A percentile compares a stretch with the other conserved stretches of the same genome.
phyloP scores from a whole-genome alignment of 306 rosid species.

The Trifolium pratense region DNA sequence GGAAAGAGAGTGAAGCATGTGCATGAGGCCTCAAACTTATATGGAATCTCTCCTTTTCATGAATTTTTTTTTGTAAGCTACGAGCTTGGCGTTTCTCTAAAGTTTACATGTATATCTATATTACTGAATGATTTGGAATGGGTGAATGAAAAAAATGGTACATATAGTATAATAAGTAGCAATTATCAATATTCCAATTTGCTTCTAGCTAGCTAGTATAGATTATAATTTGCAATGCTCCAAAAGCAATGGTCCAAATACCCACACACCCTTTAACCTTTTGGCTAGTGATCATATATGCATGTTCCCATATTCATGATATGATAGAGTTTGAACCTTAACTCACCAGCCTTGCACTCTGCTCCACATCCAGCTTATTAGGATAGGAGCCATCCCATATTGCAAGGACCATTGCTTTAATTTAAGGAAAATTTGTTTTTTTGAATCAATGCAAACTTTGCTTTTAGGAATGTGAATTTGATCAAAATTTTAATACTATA shows the following conservation, averaged over 20 bases:
- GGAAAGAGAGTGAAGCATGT: constrained; percentile 69
- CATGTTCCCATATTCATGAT: constrained; percentile 61
- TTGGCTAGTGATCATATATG: constrained; percentile 22
- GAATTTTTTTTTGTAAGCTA: constrained; percentile 51
- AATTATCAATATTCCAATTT: constrained; percentile 32
- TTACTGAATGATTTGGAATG: constrained; percentile 46
- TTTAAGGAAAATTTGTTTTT: neutral
- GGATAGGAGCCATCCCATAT: constrained; percentile 8
- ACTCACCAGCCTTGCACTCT: constrained; percentile 21
- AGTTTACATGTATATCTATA: constrained; percentile 33
- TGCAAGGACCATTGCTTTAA: neutral
- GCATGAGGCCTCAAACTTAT: constrained; percentile 59
- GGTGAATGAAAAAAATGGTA: constrained; percentile 28
- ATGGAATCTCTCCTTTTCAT: constrained; percentile 70
- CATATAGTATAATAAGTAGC: constrained; percentile 19
- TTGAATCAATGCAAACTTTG: neutral
- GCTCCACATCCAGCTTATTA: constrained; percentile 23
- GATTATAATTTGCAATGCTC: constrained; percentile 45
- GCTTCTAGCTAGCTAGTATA: neutral
- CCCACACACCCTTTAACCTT: constrained; percentile 31
- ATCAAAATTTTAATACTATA: neutral
- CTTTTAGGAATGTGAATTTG: neutral
- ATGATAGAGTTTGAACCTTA: constrained; percentile 40
- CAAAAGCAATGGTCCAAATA: constrained; percentile 42
- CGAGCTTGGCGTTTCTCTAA: constrained; percentile 57